Base-by-base conservation (phyloP, 192 early-diverging fungal species). In the Coemansia javaensis region DNA sequence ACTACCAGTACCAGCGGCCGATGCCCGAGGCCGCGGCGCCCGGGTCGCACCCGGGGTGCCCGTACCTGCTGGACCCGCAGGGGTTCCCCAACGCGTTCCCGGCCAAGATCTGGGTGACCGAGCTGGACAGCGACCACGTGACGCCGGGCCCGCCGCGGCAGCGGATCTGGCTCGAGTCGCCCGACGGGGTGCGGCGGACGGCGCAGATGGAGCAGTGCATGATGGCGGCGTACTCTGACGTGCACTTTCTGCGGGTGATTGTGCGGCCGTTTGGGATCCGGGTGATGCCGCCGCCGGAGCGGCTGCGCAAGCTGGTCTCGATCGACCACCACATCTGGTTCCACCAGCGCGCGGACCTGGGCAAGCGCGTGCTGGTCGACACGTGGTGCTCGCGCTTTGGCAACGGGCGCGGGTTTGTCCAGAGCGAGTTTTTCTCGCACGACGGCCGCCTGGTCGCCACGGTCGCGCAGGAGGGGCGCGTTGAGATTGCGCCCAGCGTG, bases 281-380 rank as follows among this genome's bases (percentile, higher is more conserved):
- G 2, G 25, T 62, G 10, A 51, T 51, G 34, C 56, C 59, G 27
- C 32, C 50, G 30, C 44, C 59, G 14, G 36, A 36, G 45, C 17
- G 31, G 11, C 45, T 62, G 39, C 43, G 46, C 44, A 53, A 42
- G 28, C 40, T 62, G 12, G 50, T 62, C 7, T 62, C 59, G 11
- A 53, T 53, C 28, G 59, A 53, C 40, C 59, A 62, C 50, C 59
- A 62, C 18, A 44, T 62, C 32, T 62, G 59, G 59, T 62, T 62
- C 40, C 59, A 62, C 32, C 44, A 51, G 18, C 17, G 13, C 14
- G 25, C 35, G 12, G 46, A 62, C 31, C 32, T 13, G 20, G 20
- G 45, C 32, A 25, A 39, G 15, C 46, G 31, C 9, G 15, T 62
- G n/a, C 27, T 62, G 1, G 37, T 47, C 14, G 44, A 53, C 25